phyloP scores from a whole-genome alignment of 768 basidiomycete genomes.

The Sarcomyxa edulis region DNA sequence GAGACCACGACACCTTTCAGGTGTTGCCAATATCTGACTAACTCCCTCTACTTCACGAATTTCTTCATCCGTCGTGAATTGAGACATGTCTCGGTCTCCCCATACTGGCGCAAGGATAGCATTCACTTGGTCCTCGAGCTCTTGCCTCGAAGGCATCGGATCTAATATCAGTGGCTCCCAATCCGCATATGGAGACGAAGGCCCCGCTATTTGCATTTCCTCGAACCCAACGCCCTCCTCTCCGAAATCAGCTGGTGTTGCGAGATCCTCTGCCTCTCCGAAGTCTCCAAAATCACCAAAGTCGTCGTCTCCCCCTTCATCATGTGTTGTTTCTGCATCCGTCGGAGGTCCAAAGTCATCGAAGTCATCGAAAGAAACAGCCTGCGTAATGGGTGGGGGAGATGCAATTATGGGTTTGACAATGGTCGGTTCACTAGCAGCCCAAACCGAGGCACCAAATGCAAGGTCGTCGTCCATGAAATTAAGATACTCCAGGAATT shows the following conservation, averaged over 20 bases:
- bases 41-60: conserved; percentile 80
- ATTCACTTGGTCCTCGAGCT: conserved; percentile 58
- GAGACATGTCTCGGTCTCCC: conserved; percentile 43
- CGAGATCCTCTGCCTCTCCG: conserved; percentile 49
- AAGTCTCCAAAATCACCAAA: conserved; percentile 90
- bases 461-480: conserved; percentile 68
- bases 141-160: conserved; percentile 54
- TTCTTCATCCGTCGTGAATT: conserved; percentile 59
- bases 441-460: conserved; percentile 75
- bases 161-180: conserved; percentile 65
- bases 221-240: conserved; percentile 32
- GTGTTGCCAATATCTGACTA: conserved; percentile 68
- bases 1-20: conserved; percentile 54
- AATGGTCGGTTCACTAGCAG: conserved; percentile 22
- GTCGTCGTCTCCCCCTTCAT: conserved; percentile 60
- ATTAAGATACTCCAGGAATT: too few relatives aligned
- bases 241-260: conserved; percentile 27
- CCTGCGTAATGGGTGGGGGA: conserved; percentile 27
- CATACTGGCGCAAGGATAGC: conserved; percentile 65
- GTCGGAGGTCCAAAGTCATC: conserved; percentile 52
- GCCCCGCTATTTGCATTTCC: conserved; percentile 33
- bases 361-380: conserved; percentile 49
- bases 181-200: conserved; percentile 30
- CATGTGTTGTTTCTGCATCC: conserved; percentile 37
- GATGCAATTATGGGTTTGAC: conserved; percentile 13